Evolutionary conservation across 164 flowering plant species (phyloP).

Genomic region (Houttuynia cordata): DNA sequence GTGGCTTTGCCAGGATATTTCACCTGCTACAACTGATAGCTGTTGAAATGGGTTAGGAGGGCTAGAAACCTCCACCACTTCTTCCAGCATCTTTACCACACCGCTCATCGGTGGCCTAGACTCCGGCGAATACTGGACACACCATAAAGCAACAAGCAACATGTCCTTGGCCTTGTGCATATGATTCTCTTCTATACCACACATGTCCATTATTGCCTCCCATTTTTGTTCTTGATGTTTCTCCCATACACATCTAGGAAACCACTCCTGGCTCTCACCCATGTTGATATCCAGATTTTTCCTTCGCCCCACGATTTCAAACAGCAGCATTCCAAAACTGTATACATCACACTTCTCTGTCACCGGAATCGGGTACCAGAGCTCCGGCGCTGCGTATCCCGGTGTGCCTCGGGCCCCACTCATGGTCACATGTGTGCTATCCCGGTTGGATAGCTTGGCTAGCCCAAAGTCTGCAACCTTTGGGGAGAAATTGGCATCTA

Average conservation of each 20-base stretch:
- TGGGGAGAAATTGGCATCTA: slow-evolving; percentile 14
- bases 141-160: slow-evolving; percentile 1
- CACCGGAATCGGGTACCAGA: not conserved
- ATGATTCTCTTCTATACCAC: not conserved
- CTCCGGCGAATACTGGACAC: not conserved
- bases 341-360: slow-evolving; percentile 1
- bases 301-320: slow-evolving; percentile 1
- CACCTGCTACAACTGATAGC: not conserved
- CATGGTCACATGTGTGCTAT: slow-evolving; percentile 9
- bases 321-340: slow-evolving; percentile 2
- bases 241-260: not conserved
- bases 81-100: slow-evolving; percentile 3
- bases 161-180: not conserved
- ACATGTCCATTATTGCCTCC: not conserved
- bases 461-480: slow-evolving; percentile 32
- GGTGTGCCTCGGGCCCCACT: slow-evolving; percentile 18
- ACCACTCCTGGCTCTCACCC: not conserved
- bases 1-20: not conserved
- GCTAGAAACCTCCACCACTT: not conserved
- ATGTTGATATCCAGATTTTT: not conserved
- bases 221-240: not conserved
- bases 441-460: slow-evolving; percentile 16
- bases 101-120: slow-evolving; percentile 1
- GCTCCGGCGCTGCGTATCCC: slow-evolving; percentile 21
- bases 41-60: slow-evolving; percentile 1